Evolutionary conservation across 129 eudicot species (phyloP), one percentile per base, ranked within the genome.

Genomic region (Chrysanthemum makinoi): DNA sequence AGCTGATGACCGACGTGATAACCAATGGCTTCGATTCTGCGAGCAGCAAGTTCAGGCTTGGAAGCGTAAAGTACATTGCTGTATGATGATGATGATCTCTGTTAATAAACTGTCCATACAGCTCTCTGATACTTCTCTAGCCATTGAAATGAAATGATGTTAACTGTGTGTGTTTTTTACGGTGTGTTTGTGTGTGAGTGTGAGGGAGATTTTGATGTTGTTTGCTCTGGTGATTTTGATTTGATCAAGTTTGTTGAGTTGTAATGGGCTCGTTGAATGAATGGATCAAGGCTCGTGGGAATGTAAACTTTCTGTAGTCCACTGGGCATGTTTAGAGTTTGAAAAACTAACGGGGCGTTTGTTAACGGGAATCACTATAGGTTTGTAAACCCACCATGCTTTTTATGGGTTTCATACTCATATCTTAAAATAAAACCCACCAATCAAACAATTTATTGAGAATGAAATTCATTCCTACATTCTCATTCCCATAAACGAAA

Each of bases 1-100:
- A 92, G 86, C 80, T 89, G 98, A 62, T 92, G 98, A 71, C 98
- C 98, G 80, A 92, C 98, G 72, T 92, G 98, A 62, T 81, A 92
- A 50, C 98, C 98, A 63, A 92, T 86, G 68, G 98, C 95, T 68
- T 92, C 98, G 75, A 92, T 89, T 68, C 96, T 79, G 44, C 89
- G 95, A 47, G 98, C 96, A 56, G 98, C 98, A 75, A 92, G 96
- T 22, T 92, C 98, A 6, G 98, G 98, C 83, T 89, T 92, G 72
- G 66, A 58, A 48, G 87, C 96, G 78, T 89, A 92, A 70, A 89
- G 78, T 0, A 89, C 89, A 76, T 79, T 80, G 78, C 80, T 35
- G 49, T 92, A 92, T 2, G 84, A 81, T 43, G 96, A 86, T 0
- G n/a, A 92, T 89, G 16, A 84, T 85, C 83, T 92, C 98, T 6